Conservation (phyloP, 306 rosid species). For the Quercus berberidifolia region DNA sequence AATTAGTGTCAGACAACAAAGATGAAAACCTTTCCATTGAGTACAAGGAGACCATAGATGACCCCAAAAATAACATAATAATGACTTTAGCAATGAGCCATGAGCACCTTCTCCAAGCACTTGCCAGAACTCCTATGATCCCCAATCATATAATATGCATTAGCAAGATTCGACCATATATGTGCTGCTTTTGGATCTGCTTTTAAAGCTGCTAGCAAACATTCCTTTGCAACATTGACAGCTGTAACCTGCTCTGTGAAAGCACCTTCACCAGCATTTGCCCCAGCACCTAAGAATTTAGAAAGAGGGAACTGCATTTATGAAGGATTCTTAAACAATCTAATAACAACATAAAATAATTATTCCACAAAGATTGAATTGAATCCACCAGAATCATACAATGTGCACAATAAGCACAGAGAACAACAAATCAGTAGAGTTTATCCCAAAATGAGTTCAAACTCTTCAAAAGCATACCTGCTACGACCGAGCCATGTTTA, state of each 20-base stretch:
- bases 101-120: slow-evolving; percentile 95
- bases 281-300: slow-evolving; percentile 77
- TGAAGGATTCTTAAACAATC: slow-evolving; percentile 18
- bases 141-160: slow-evolving; percentile 66
- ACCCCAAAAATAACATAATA: slow-evolving; percentile 44
- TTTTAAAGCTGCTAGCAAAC: slow-evolving; percentile 77
- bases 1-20: slow-evolving; percentile 13
- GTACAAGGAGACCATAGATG: slow-evolving; percentile 47
- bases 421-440: background rate
- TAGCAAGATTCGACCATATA: slow-evolving; percentile 87
- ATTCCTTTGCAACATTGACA: slow-evolving; percentile 79
- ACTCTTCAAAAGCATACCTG: slow-evolving; percentile 55
- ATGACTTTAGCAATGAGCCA: slow-evolving; percentile 51
- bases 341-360: slow-evolving; percentile 12
- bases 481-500: slow-evolving; percentile 71
- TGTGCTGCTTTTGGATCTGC: slow-evolving; percentile 88
- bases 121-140: slow-evolving; percentile 90
- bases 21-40: slow-evolving; percentile 21
- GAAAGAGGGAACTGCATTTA: background rate
- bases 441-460: background rate
- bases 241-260: slow-evolving; percentile 53
- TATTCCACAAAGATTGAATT: slow-evolving; percentile 5
- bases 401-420: background rate
- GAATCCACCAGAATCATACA: slow-evolving; percentile 5
- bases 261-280: slow-evolving; percentile 67